Evolutionary conservation across 2,329 filamentous ascomycete genomes (phyloP).

Genomic region (Nannizzia gypsea): DNA sequence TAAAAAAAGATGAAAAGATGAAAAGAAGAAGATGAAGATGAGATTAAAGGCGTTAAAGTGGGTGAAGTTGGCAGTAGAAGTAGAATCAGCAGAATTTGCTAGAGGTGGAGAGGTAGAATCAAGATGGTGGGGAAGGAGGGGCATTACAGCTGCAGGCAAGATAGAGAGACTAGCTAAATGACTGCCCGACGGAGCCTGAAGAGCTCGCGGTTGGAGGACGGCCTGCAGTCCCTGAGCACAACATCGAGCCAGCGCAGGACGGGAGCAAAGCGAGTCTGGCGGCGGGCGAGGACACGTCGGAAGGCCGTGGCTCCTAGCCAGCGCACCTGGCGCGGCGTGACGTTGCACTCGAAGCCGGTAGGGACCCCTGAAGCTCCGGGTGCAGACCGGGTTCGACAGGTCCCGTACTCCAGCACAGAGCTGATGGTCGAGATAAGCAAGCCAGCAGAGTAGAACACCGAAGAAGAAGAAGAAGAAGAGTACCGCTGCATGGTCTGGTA

Average conservation of each 20-base stretch:
- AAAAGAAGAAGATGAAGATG: too few species aligned
- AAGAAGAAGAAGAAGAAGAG: not conserved
- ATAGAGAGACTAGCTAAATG: too few species aligned
- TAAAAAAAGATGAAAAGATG: too few species aligned
- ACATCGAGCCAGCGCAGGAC: slow-evolving; percentile 58
- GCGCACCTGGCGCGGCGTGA: slow-evolving; percentile 49
- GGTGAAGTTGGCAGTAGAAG: too few species aligned
- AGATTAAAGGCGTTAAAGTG: too few species aligned
- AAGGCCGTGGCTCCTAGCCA: slow-evolving; percentile 64
- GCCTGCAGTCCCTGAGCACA: slow-evolving; percentile 34
- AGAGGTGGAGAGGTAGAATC: too few species aligned
- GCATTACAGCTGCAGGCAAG: too few species aligned
- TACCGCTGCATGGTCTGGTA: slow-evolving; percentile 44
- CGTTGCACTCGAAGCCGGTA: slow-evolving; percentile 42
- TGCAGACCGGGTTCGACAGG: slow-evolving; percentile 23
- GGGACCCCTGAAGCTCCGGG: not conserved
- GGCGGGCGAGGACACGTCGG: slow-evolving; percentile 50
- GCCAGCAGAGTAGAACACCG: slow-evolving; percentile 5
- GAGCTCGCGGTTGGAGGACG: slow-evolving; percentile 25
- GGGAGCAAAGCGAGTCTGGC: slow-evolving; percentile 56
- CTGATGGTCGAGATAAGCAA: slow-evolving; percentile 45
- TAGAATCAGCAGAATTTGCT: too few species aligned
- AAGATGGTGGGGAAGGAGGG: too few species aligned
- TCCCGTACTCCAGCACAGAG: slow-evolving; percentile 50
- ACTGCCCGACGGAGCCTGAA: slow-evolving; percentile 25